These are phyloP conservation scores for Penicillium flavigenum DNA, from an alignment of 495 filamentous ascomycete species.

Conservation along the genomic window DNA sequence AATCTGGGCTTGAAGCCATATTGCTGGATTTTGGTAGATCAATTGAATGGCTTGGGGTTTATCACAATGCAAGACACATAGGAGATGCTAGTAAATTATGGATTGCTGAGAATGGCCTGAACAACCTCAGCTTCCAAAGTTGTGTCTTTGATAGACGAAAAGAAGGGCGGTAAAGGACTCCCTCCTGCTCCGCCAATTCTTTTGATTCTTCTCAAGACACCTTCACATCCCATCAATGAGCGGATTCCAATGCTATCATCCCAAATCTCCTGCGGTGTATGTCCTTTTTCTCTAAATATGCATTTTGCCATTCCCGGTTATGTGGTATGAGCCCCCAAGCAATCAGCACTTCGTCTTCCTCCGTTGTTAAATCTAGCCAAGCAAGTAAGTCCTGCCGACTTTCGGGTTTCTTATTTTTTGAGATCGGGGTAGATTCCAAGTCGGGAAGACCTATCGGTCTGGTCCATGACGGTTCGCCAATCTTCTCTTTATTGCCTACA, in stretches of 20 bases:
- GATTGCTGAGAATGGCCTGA: background rate
- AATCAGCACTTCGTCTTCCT: conserved; percentile 14
- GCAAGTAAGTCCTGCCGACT: conserved; percentile 16
- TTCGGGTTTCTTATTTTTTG: background rate
- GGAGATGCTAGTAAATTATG: background rate
- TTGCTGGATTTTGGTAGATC: background rate
- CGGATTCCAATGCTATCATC: background rate
- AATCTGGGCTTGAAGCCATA: background rate
- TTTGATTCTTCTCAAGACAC: background rate
- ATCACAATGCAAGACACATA: background rate
- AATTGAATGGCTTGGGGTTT: background rate
- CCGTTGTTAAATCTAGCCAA: conserved; percentile 16
- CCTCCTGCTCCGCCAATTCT: background rate
- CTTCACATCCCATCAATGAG: background rate
- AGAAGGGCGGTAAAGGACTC: background rate
- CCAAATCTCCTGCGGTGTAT: conserved; percentile 10
- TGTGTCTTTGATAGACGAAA: background rate
- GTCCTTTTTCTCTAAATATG: conserved; percentile 16
- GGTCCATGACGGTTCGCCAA: background rate
- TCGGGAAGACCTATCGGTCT: background rate
- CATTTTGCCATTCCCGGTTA: conserved; percentile 12
- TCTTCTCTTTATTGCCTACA: background rate
- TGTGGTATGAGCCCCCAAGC: conserved; percentile 21
- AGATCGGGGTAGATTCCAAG: background rate
- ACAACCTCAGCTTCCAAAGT: background rate